Evolutionary conservation across 176 grass and related monocot genomes (phyloP).

Genomic region (Coix lacrymajobi): DNA sequence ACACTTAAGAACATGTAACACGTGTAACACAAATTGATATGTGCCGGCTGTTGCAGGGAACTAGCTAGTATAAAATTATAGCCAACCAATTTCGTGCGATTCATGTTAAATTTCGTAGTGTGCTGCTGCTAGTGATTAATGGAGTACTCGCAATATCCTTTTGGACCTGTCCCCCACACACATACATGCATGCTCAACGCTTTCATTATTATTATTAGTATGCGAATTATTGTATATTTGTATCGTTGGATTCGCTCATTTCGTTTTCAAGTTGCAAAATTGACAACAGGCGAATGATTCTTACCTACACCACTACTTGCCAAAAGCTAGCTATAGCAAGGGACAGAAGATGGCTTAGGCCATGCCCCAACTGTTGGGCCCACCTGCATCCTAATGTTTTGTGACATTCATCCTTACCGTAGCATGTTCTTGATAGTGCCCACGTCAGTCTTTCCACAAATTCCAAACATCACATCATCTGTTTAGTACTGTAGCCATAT

Average conservation of each 20-base stretch:
- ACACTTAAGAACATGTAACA: neutral
- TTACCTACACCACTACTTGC: constrained; percentile 4
- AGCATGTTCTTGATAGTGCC: neutral
- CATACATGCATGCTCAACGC: neutral
- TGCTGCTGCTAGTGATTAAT: neutral
- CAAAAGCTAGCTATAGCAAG: neutral
- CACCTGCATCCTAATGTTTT: neutral
- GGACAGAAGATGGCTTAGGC: neutral
- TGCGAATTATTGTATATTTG: too few species aligned
- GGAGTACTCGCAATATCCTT: neutral
- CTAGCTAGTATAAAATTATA: neutral
- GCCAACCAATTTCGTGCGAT: neutral
- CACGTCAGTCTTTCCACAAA: neutral
- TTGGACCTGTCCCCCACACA: neutral
- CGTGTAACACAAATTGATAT: neutral
- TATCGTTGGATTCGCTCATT: neutral
- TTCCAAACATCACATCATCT: neutral
- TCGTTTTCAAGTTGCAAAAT: constrained; percentile 1
- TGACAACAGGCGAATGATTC: constrained; percentile 7
- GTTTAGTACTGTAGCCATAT: neutral
- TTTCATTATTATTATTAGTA: neutral
- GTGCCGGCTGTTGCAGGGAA: neutral
- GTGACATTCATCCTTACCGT: neutral
- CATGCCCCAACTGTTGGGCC: neutral
- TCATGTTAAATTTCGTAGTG: neutral